Evolutionary conservation across 768 basidiomycete species (phyloP).

Genomic region (Tephrocybe sp.): DNA sequence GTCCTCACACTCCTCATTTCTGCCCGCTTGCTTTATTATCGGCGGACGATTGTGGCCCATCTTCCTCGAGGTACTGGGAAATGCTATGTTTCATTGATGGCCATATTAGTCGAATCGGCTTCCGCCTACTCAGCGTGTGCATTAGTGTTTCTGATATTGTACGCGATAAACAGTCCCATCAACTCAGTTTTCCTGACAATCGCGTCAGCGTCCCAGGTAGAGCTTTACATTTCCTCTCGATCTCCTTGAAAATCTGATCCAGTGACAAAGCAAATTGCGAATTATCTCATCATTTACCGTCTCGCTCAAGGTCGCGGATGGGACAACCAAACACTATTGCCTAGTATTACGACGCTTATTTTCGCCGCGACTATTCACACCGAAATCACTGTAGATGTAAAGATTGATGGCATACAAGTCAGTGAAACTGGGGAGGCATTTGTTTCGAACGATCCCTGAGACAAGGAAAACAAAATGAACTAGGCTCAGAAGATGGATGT

Average conservation of each 20-base stretch:
- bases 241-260: background rate
- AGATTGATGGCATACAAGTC: too few species aligned
- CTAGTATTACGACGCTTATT: too few species aligned
- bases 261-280: constrained; percentile 28
- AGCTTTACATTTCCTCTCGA: background rate
- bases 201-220: constrained; percentile 33
- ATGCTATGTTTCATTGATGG: constrained; percentile 33
- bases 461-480: too few species aligned
- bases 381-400: too few species aligned
- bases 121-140: constrained; percentile 40
- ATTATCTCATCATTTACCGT: constrained; percentile 40
- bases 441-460: too few species aligned
- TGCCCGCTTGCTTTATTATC: constrained; percentile 30
- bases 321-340: constrained; percentile 9
- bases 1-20: constrained; percentile 38
- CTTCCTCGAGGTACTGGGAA: constrained; percentile 30
- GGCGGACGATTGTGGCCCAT: constrained; percentile 23
- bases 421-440: too few species aligned
- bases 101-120: constrained; percentile 42
- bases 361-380: too few species aligned
- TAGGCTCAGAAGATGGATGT: too few species aligned
- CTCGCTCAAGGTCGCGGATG: constrained; percentile 39
- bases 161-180: constrained; percentile 34
- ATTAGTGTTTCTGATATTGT: constrained; percentile 37
- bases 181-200: constrained; percentile 35